Evolutionary conservation across 768 basidiomycete genomes (phyloP).

Genomic region (Lentinula sp.): DNA sequence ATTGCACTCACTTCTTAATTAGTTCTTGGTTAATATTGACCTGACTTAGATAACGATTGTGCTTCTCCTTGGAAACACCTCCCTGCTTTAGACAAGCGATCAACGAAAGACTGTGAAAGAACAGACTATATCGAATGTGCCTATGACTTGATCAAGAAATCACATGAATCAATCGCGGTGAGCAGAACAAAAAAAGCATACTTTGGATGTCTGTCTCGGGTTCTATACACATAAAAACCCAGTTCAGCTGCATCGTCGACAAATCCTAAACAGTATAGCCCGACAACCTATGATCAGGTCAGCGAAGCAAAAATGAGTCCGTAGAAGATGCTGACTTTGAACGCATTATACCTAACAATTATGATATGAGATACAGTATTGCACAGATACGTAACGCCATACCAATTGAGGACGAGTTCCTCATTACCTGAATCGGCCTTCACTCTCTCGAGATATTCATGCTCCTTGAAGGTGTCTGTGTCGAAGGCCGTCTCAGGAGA

Average conservation of each 20-base stretch:
- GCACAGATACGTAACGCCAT: conserved; percentile 11
- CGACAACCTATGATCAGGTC: conserved; percentile 41
- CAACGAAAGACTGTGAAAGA: conserved; percentile 67
- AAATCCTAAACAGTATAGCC: conserved; percentile 57
- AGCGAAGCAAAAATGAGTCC: neutral
- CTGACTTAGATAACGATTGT: conserved; percentile 44
- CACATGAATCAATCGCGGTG: neutral
- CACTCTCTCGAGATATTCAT: conserved; percentile 41
- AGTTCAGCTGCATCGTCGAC: conserved; percentile 51
- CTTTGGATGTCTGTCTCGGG: conserved; percentile 60
- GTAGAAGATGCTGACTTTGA: conserved; percentile 37
- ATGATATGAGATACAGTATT: neutral
- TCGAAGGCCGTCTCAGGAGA: conserved; percentile 53
- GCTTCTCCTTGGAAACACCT: conserved; percentile 25
- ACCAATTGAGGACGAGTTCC: conserved; percentile 57
- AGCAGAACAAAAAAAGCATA: conserved; percentile 19
- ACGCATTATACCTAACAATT: conserved; percentile 51
- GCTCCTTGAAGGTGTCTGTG: conserved; percentile 53
- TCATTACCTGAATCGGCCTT: conserved; percentile 39
- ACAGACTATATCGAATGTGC: conserved; percentile 61
- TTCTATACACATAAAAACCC: conserved; percentile 58
- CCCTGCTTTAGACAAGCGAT: conserved; percentile 52
- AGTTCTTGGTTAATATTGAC: conserved; percentile 55
- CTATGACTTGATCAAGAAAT: conserved; percentile 42
- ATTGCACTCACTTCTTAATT: conserved; percentile 40